These are phyloP conservation scores for Oryza australiensis DNA, from an alignment of 176 grass and related monocot species.

Conservation along the genomic window DNA sequence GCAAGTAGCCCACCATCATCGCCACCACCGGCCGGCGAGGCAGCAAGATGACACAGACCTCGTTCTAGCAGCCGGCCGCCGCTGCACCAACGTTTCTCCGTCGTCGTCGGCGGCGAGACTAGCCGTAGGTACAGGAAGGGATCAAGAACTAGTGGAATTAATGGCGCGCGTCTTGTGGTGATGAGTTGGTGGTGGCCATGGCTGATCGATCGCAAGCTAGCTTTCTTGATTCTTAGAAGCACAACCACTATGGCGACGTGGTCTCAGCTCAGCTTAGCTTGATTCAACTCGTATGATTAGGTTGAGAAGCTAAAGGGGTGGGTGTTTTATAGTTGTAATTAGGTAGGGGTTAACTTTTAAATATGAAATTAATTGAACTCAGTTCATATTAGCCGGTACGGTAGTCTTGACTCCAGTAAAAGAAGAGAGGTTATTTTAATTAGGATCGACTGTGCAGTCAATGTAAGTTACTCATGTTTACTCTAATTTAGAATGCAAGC, in stretches of 20 bases:
- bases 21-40: background rate
- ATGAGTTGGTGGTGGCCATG: conserved; percentile 29
- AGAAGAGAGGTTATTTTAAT: background rate
- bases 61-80: background rate
- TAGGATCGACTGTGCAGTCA: no score
- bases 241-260: background rate
- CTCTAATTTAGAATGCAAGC: no score
- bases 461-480: no score
- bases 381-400: background rate
- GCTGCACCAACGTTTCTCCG: background rate
- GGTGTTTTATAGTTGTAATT: background rate
- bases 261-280: background rate
- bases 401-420: background rate
- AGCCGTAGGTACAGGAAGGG: background rate
- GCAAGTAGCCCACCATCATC: conserved; percentile 61
- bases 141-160: background rate
- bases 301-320: background rate
- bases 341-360: background rate
- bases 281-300: background rate
- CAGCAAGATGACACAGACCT: background rate
- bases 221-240: background rate
- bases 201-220: background rate
- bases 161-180: background rate
- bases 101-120: background rate
- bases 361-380: background rate